Evolutionary conservation across 495 filamentous ascomycete genomes (phyloP).

Genomic region (Aspergillus mulundensis): DNA sequence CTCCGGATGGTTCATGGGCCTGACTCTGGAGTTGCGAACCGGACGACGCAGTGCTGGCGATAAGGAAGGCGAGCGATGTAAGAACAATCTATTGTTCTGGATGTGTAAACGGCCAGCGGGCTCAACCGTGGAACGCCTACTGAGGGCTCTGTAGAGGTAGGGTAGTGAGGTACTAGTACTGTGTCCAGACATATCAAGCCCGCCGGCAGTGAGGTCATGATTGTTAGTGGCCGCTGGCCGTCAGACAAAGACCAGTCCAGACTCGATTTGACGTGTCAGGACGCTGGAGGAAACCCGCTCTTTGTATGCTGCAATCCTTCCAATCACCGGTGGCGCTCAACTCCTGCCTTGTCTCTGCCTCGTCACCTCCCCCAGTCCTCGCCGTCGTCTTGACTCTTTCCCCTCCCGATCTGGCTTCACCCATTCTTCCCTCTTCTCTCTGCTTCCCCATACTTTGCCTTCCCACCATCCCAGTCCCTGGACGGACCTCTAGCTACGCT

Average conservation of each 20-base stretch:
- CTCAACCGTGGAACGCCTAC: not conserved
- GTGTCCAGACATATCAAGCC: too few species aligned
- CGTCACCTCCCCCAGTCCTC: slow-evolving; percentile 1
- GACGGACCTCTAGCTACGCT: slow-evolving; percentile 9
- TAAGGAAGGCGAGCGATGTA: not conserved
- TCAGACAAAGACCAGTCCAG: slow-evolving; percentile 16
- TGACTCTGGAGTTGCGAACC: not conserved
- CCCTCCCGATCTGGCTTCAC: not conserved
- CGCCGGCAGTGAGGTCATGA: slow-evolving; percentile 5
- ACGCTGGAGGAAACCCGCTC: not conserved
- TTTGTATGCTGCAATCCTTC: not conserved
- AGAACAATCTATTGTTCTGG: not conserved
- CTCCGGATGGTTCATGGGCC: not conserved
- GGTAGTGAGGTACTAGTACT: too few species aligned
- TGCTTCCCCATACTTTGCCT: not conserved
- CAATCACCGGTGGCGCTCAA: slow-evolving; percentile 1
- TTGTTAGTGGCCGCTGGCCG: not conserved
- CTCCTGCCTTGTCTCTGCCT: slow-evolving; percentile 4
- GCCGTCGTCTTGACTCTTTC: not conserved
- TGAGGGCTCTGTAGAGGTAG: too few species aligned
- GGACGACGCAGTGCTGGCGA: not conserved
- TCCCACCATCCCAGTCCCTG: slow-evolving; percentile 8
- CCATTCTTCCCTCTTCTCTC: slow-evolving; percentile 5
- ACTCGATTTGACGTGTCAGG: slow-evolving; percentile 20
- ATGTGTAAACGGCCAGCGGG: not conserved